These are phyloP conservation scores for Forsythia viridissima DNA, from an alignment of 257 asterid genomes.

Conservation along the genomic window DNA sequence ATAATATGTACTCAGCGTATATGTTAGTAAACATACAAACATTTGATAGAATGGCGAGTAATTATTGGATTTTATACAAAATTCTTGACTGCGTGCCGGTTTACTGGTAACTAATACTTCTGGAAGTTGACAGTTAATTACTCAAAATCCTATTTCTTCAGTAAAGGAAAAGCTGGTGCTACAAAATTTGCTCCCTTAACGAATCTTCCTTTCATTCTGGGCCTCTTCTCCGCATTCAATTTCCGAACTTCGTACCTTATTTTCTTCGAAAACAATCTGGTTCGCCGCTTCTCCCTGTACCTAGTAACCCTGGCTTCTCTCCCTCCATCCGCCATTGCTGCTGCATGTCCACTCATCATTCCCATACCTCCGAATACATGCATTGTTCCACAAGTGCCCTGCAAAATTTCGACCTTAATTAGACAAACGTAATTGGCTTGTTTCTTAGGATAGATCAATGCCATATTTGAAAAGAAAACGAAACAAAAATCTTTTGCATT, in stretches of 20 bases:
- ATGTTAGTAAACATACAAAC: neutral
- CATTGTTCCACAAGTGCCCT: conserved; percentile 56
- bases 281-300: conserved; percentile 83
- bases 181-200: conserved; percentile 69
- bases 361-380: conserved; percentile 51
- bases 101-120: neutral
- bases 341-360: conserved; percentile 29
- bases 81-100: neutral
- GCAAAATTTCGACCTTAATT: conserved; percentile 6
- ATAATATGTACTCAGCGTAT: too few species aligned
- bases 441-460: neutral
- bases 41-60: neutral
- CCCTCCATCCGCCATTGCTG: conserved; percentile 49
- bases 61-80: neutral
- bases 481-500: too few species aligned
- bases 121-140: conserved; percentile 19
- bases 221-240: conserved; percentile 94
- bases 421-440: neutral
- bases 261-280: conserved; percentile 88
- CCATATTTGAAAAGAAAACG: neutral
- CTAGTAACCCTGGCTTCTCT: conserved; percentile 85
- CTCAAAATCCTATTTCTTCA: conserved; percentile 28
- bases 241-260: conserved; percentile 91
- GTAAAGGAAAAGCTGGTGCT: conserved; percentile 38
- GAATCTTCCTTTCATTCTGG: conserved; percentile 95